Conservation (phyloP, 352 stramenopile species). For the Phytophthora nicotianae region DNA sequence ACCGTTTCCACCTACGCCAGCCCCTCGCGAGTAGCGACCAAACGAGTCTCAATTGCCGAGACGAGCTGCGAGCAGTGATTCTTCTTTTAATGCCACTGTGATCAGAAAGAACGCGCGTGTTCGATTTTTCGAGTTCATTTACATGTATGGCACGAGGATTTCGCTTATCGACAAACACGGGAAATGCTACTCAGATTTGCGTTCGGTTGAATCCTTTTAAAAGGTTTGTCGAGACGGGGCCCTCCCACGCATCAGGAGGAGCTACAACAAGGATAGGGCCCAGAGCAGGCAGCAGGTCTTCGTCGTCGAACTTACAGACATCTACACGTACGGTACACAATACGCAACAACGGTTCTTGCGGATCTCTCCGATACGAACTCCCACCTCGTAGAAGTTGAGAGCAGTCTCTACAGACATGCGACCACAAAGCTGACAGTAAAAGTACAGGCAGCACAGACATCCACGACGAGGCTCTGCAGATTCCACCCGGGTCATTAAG, state of each 20-base stretch:
- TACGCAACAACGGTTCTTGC: conserved; percentile 54
- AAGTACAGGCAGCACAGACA: too few relatives aligned
- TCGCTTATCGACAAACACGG: conserved; percentile 2
- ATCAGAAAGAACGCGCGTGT: neutral
- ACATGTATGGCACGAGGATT: neutral
- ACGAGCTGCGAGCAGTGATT: too few relatives aligned
- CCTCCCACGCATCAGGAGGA: conserved; percentile 47
- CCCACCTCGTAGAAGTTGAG: conserved; percentile 53
- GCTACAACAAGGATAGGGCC: conserved; percentile 44
- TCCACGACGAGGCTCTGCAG: too few relatives aligned
- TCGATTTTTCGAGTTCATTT: neutral
- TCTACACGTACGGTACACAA: conserved; percentile 58
- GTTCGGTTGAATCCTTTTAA: neutral
- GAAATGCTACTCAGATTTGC: conserved; percentile 23
- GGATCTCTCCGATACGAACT: conserved; percentile 42
- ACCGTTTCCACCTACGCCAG: conserved; percentile 14
- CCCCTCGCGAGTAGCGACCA: conserved; percentile 28
- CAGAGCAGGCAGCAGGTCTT: conserved; percentile 44
- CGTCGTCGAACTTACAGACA: conserved; percentile 53
- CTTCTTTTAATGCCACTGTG: neutral
- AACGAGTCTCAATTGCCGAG: too few relatives aligned
- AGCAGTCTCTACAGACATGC: conserved; percentile 56
- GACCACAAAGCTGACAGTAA: conserved; percentile 60
- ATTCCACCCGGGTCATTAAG: too few relatives aligned
- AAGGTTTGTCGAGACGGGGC: conserved; percentile 6